Evolutionary conservation across 1,284 basidiomycete genomes (phyloP).

Genomic region (Agroathelia rolfsii): DNA sequence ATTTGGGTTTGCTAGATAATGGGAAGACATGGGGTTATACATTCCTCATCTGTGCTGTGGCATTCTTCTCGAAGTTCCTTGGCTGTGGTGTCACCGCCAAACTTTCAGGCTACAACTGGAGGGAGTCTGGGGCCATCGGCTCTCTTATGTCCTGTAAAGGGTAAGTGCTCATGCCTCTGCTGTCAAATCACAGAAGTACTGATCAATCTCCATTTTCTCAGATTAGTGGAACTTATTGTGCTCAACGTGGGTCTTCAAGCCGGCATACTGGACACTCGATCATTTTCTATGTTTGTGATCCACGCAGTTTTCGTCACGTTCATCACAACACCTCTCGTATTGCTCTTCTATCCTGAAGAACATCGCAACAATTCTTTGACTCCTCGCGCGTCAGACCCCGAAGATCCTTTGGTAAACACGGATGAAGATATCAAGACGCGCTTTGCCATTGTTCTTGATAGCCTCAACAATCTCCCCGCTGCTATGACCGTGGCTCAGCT

Average conservation of each 20-base stretch:
- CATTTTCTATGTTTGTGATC: conserved; percentile 86
- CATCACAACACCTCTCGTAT: conserved; percentile 76
- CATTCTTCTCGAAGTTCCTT: conserved; percentile 72
- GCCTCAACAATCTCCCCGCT: conserved; percentile 74
- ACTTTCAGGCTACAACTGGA: conserved; percentile 56
- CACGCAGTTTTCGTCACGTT: conserved; percentile 80
- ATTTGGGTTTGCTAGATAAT: conserved; percentile 69
- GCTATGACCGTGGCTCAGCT: conserved; percentile 59
- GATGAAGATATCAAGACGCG: conserved; percentile 39
- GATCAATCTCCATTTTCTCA: conserved; percentile 17
- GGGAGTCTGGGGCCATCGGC: conserved; percentile 82
- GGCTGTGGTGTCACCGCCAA: conserved; percentile 60
- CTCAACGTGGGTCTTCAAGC: conserved; percentile 85
- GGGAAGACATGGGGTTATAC: conserved; percentile 83
- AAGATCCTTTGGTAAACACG: conserved; percentile 11
- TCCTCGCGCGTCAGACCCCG: too few relatives aligned
- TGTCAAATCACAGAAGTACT: neutral
- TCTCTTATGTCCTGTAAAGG: conserved; percentile 93
- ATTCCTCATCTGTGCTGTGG: conserved; percentile 71
- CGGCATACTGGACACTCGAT: conserved; percentile 61
- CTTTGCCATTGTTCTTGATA: conserved; percentile 78
- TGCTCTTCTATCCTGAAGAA: conserved; percentile 64
- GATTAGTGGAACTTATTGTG: conserved; percentile 83
- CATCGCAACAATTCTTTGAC: too few relatives aligned
- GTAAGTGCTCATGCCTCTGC: conserved; percentile 26